Percentiles rank a stretch among this genome's conserved stretches.
These are phyloP conservation scores for Ceratobasidium papillatum DNA, from an alignment of 1,284 basidiomycete genomes.

Conservation along the genomic window DNA sequence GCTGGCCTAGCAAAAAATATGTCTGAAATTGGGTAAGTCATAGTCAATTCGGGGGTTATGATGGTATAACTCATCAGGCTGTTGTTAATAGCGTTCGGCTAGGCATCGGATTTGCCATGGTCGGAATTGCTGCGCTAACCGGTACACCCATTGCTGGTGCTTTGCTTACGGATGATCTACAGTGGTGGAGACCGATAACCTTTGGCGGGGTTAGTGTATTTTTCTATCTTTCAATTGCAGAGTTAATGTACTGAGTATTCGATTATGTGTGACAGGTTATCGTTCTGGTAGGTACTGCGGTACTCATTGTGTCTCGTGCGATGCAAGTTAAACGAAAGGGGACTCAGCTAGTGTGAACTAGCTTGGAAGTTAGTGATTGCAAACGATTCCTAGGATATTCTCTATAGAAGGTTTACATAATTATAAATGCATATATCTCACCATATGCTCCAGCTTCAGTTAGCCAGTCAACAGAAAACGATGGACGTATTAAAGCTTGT, in stretches of 20 bases:
- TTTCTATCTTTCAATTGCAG: neutral
- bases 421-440: neutral
- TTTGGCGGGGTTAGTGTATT: constrained; percentile 29
- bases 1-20: constrained; percentile 22
- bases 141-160: constrained; percentile 39
- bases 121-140: constrained; percentile 30
- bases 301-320: neutral
- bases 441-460: neutral
- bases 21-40: constrained; percentile 39
- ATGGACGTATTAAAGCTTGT: too few species aligned
- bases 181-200: constrained; percentile 37
- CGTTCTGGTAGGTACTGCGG: constrained; percentile 1
- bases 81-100: constrained; percentile 21
- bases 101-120: constrained; percentile 26
- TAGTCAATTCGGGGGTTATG: neutral
- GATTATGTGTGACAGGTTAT: neutral
- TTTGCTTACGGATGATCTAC: constrained; percentile 2
- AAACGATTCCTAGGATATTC: neutral
- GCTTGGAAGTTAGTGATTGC: neutral
- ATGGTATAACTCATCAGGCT: neutral
- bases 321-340: constrained; percentile 33
- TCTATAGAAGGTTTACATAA: neutral
- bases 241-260: neutral
- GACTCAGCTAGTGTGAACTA: constrained; percentile 8
- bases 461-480: too few species aligned